phyloP scores from a whole-genome alignment of 1,284 basidiomycete genomes.

The Xanthoconium separans region DNA sequence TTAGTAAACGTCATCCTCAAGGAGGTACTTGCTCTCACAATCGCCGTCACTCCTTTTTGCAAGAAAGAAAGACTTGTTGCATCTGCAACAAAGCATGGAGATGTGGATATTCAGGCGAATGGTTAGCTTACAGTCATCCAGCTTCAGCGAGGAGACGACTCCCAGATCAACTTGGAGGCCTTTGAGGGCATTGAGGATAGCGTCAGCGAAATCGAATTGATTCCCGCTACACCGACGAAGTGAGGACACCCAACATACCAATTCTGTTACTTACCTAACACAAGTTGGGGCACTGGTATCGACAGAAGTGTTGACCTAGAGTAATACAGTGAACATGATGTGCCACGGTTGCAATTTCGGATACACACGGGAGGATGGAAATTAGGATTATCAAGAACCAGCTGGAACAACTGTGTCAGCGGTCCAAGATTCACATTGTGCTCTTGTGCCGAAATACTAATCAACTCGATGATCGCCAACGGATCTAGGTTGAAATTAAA shows the following conservation, averaged over 20 bases:
- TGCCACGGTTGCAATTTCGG: neutral
- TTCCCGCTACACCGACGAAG: conserved; percentile 44
- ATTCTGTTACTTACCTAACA: conserved; percentile 42
- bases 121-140: conserved; percentile 56
- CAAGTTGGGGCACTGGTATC: conserved; percentile 52
- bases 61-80: conserved; percentile 61
- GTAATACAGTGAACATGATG: neutral
- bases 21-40: conserved; percentile 37
- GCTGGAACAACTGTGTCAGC: conserved; percentile 56
- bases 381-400: conserved; percentile 52
- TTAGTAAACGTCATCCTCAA: neutral
- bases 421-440: conserved; percentile 66
- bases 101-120: neutral
- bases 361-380: conserved; percentile 39
- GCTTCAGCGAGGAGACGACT: conserved; percentile 47
- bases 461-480: conserved; percentile 57
- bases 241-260: conserved; percentile 5
- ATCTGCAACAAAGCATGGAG: conserved; percentile 35
- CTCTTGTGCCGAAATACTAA: conserved; percentile 52
- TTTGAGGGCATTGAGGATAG: conserved; percentile 63
- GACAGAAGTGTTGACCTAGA: conserved; percentile 56
- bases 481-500: conserved; percentile 70
- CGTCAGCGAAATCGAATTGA: conserved; percentile 59
- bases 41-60: conserved; percentile 60
- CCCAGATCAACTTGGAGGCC: conserved; percentile 57